Percentiles rank a stretch among this genome's conserved stretches.
These are phyloP conservation scores for Fusarium pininemorale DNA, from an alignment of 2,329 filamentous ascomycete genomes.

Conservation along the genomic window DNA sequence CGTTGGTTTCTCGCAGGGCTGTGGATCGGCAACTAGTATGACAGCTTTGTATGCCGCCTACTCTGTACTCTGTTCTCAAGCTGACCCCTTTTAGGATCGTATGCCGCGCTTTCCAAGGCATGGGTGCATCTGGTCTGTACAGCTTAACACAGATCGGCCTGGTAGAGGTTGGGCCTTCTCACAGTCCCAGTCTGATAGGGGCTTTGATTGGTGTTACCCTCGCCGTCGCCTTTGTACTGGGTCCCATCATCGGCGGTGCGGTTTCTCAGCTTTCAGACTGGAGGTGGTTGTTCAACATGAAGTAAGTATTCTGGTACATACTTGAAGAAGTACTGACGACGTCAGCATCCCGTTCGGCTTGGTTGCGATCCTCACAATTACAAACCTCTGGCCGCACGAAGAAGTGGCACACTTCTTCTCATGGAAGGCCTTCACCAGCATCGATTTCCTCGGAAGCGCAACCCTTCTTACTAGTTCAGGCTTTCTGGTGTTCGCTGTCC, in stretches of 20 bases:
- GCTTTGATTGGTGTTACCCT: conserved; percentile 65
- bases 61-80: not conserved
- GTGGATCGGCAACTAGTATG: conserved; percentile 61
- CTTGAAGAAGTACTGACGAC: conserved; percentile 7
- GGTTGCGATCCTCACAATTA: conserved; percentile 56
- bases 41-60: conserved; percentile 55
- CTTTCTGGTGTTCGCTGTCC: conserved; percentile 64
- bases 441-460: conserved; percentile 63
- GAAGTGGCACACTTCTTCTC: conserved; percentile 50
- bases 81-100: conserved; percentile 57
- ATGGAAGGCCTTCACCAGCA: conserved; percentile 54
- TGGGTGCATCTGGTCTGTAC: conserved; percentile 70
- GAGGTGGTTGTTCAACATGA: conserved; percentile 70
- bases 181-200: conserved; percentile 63
- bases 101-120: conserved; percentile 67
- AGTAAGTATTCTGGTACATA: conserved; percentile 52
- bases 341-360: conserved; percentile 61
- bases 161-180: conserved; percentile 63
- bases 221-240: conserved; percentile 66
- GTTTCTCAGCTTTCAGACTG: conserved; percentile 64
- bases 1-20: conserved; percentile 64
- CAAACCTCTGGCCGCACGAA: conserved; percentile 57
- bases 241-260: conserved; percentile 65
- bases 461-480: conserved; percentile 62
- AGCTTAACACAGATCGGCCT: conserved; percentile 67